These are phyloP conservation scores for Pleurotus cornucopiae DNA, from an alignment of 768 basidiomycete species.

Conservation along the genomic window DNA sequence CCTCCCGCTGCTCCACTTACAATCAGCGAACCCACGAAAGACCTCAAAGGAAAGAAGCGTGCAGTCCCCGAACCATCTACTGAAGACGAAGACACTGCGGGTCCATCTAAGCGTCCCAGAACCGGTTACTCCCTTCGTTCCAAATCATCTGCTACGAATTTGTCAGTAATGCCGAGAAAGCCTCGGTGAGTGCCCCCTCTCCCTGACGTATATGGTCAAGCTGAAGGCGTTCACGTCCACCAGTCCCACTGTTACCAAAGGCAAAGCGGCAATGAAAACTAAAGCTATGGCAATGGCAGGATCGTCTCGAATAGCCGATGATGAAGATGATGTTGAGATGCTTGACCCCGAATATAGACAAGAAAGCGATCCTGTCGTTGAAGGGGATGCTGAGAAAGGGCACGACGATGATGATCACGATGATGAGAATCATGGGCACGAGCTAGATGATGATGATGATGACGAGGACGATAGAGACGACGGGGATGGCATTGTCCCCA, in stretches of 20 bases:
- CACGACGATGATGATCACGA: constrained; percentile 44
- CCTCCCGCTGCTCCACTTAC: constrained; percentile 40
- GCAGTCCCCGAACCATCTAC: constrained; percentile 68
- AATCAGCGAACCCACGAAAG: constrained; percentile 74
- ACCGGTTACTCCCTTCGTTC: constrained; percentile 71
- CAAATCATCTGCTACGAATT: constrained; percentile 13
- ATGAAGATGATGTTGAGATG: constrained; percentile 78
- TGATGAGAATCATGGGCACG: constrained; percentile 44
- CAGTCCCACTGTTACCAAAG: constrained; percentile 51
- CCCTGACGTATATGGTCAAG: constrained; percentile 6
- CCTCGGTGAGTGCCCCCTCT: constrained; percentile 40
- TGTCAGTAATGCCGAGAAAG: constrained; percentile 71
- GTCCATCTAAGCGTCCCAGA: constrained; percentile 57
- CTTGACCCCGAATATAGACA: constrained; percentile 57
- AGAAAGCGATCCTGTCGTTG: constrained; percentile 44
- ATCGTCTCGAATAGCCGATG: constrained; percentile 48
- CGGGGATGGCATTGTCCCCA: constrained; percentile 25
- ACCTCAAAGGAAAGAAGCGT: constrained; percentile 91
- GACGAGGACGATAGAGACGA: constrained; percentile 38
- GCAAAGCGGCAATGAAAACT: constrained; percentile 54
- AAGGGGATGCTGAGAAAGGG: constrained; percentile 30
- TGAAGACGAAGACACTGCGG: constrained; percentile 58
- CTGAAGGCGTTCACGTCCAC: constrained; percentile 12
- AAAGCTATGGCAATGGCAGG: constrained; percentile 55
- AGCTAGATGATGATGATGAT: constrained; percentile 33